Base-by-base conservation (phyloP, 352 stramenopile genomes). In the Globisporangium recalcitrans region DNA sequence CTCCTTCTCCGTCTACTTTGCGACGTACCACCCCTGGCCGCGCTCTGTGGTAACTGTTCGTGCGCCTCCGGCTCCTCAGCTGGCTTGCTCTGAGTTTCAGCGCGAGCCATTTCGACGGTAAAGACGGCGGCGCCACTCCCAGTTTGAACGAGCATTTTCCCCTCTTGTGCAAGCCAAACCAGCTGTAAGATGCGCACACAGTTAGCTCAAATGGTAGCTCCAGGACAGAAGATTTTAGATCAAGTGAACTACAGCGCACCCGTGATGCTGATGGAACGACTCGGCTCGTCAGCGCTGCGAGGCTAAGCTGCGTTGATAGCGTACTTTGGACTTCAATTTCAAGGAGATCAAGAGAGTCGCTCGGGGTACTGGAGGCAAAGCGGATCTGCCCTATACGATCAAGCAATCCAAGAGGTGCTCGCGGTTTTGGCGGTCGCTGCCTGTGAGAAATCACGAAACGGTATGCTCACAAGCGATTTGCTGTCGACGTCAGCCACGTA, bases 341-440 rank as follows among this genome's bases (percentile, higher is more conserved):
- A 22, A 64, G 19, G 9, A 64, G 42, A 16, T 74, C 31, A 6
- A 74, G 51, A 3, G 32, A 16, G 9, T 32, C 38, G 19, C 19
- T 9, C 5, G 4, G 9, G 24, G 11, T 19, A 5, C 38, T 16
- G 14, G 34, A 62, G 3, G 19, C 34, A 5, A 67, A 14, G 2
- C 21, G 11, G 6, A 78, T 46, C 53, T 78, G 73, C 13, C 71
- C 73, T 78, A 38, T 51, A 55, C 27, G 0, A 8, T 1, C 36
- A 44, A n/a, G 14, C 36, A 44, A 21, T 21, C 16, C 69, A 31
- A 22, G 8, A 49, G 3, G 48, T n/a, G n/a, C n/a, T n/a, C n/a
- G n/a, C n/a, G 3, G 7, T 24, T 9, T 13, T n/a, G 26, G 13
- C 5, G 4, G 14, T 38, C 9, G 24, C 10, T 10, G 6, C 47